These are phyloP conservation scores for Sungouiella blattae DNA, from an alignment of 805 yeast species.

Conservation along the genomic window DNA sequence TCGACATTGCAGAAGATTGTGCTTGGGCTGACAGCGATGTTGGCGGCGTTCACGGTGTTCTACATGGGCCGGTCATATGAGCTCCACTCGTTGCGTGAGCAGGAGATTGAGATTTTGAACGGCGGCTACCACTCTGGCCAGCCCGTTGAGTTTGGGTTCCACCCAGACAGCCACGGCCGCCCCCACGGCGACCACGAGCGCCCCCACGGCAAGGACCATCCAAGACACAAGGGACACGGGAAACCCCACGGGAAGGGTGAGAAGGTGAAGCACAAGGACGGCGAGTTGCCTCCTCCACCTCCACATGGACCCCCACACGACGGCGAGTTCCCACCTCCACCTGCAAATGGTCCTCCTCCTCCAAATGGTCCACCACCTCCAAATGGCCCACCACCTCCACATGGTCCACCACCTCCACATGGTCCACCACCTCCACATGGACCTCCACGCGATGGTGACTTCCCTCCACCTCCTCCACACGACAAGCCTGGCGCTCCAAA, in stretches of 20 bases:
- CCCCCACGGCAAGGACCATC: background rate
- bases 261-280: background rate
- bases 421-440: too few relatives aligned
- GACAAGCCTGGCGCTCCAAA: too few relatives aligned
- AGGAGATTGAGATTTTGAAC: background rate
- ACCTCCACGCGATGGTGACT: too few relatives aligned
- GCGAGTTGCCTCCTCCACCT: background rate
- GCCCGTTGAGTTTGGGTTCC: background rate
- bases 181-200: background rate
- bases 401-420: background rate
- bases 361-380: background rate
- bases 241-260: too few relatives aligned
- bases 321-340: background rate
- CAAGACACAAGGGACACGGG: background rate
- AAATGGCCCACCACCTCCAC: background rate
- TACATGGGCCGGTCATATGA: constrained; percentile 16
- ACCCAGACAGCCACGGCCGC: constrained; percentile 3
- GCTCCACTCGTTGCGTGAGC: constrained; percentile 1
- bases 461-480: background rate
- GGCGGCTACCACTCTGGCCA: background rate
- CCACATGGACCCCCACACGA: background rate
- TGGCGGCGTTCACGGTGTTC: constrained; percentile 14
- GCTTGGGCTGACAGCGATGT: constrained; percentile 8
- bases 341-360: background rate
- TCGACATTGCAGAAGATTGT: constrained; percentile 3